Evolutionary conservation across 2,329 filamentous ascomycete genomes (phyloP).

Genomic region (Samsoniella hepiali): DNA sequence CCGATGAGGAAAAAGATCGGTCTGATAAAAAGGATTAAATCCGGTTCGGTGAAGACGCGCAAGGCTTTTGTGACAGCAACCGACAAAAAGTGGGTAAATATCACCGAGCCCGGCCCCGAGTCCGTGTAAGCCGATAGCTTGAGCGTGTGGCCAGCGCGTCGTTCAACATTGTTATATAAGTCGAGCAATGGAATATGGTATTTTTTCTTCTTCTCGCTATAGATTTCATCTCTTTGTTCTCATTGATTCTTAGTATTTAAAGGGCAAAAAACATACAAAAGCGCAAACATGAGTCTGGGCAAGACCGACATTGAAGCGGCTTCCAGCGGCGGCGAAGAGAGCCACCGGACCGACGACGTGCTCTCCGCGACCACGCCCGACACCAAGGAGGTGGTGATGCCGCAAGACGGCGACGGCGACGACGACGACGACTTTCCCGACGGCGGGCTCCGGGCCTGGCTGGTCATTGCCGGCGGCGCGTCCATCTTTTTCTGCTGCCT

Average conservation of each 20-base stretch:
- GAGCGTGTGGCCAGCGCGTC: neutral
- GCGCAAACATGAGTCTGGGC: neutral
- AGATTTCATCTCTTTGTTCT: neutral
- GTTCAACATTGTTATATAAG: neutral
- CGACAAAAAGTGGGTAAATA: constrained; percentile 13
- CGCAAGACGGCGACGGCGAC: neutral
- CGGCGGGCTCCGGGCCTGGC: constrained; percentile 19
- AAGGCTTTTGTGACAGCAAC: neutral
- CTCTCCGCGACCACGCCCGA: neutral
- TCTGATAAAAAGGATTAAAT: neutral
- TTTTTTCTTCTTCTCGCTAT: too few relatives aligned
- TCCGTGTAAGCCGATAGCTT: neutral
- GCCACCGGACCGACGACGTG: neutral
- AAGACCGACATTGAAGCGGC: constrained; percentile 4
- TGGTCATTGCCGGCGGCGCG: constrained; percentile 23
- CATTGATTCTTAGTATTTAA: too few relatives aligned
- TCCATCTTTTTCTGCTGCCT: constrained; percentile 27
- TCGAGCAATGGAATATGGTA: neutral
- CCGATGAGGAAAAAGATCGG: too few relatives aligned
- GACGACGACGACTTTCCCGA: constrained; percentile 15
- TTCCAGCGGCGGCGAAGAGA: neutral
- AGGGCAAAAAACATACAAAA: neutral
- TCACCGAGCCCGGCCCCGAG: constrained; percentile 5
- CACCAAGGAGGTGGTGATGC: neutral
- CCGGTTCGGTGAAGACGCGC: neutral